Percentiles rank a stretch among this genome's conserved stretches.
Conservation (phyloP, 2,329 filamentous ascomycete species). For the Pyricularia sp. region DNA sequence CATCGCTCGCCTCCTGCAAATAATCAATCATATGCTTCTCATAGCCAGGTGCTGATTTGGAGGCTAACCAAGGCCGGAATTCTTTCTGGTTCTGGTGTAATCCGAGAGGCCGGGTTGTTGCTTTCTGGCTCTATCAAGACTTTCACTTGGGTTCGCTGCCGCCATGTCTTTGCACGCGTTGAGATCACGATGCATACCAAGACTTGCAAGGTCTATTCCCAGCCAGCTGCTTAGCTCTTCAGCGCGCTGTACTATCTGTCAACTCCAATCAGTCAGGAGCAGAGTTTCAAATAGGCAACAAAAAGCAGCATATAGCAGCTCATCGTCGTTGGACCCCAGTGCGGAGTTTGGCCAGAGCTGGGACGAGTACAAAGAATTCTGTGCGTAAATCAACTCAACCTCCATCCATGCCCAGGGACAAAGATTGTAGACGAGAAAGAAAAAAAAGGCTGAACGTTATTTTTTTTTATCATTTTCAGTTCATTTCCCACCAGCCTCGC, state of each 20-base stretch:
- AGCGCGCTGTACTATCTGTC: neutral
- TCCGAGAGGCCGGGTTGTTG: neutral
- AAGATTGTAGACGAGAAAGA: neutral
- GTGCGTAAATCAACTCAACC: slow-evolving; percentile 17
- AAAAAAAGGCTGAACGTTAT: neutral
- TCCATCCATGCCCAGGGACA: neutral
- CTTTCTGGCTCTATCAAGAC: neutral
- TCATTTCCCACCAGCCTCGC: slow-evolving; percentile 20
- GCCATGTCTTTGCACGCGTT: neutral
- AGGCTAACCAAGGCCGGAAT: neutral
- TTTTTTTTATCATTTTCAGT: slow-evolving; percentile 12
- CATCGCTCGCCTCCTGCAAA: no score
- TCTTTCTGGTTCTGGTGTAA: neutral
- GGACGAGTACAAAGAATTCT: slow-evolving; percentile 33
- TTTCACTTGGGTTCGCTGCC: neutral
- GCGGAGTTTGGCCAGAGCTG: slow-evolving; percentile 15
- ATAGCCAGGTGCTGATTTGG: neutral
- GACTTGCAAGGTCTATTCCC: neutral
- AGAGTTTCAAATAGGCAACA: neutral
- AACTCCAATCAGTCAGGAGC: neutral
- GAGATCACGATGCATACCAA: neutral
- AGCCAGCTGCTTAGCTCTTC: neutral
- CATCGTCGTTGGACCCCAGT: neutral
- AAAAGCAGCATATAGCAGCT: neutral
- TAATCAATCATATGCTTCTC: neutral